These are phyloP conservation scores for Tulasnella sp. DNA, from an alignment of 768 basidiomycete genomes.

Conservation along the genomic window DNA sequence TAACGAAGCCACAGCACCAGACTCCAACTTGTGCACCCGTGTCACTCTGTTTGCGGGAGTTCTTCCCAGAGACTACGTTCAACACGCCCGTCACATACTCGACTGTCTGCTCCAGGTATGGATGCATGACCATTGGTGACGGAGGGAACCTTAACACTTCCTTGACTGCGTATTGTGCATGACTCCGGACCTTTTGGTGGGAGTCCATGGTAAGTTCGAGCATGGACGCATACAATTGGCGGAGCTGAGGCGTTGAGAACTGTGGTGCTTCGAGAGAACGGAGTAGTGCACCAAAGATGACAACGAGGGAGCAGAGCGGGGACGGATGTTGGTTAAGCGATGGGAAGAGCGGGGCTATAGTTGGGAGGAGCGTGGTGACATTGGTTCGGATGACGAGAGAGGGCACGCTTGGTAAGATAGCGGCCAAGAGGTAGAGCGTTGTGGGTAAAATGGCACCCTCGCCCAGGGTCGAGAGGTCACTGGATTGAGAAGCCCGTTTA, in stretches of 20 bases:
- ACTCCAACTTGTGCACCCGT: conserved; percentile 63
- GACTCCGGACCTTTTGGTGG: conserved; percentile 87
- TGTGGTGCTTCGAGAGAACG: conserved; percentile 60
- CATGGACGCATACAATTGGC: conserved; percentile 77
- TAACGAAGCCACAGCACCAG: conserved; percentile 51
- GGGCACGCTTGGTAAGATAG: conserved; percentile 68
- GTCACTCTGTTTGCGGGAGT: conserved; percentile 43
- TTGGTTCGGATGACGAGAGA: conserved; percentile 71
- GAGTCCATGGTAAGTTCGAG: conserved; percentile 76
- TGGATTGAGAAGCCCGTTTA: conserved; percentile 38
- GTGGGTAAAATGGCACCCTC: conserved; percentile 77
- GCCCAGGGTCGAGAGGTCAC: conserved; percentile 29
- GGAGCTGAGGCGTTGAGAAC: conserved; percentile 41
- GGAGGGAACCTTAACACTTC: conserved; percentile 70
- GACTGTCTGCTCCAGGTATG: conserved; percentile 71
- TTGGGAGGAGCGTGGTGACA: conserved; percentile 54
- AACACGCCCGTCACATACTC: conserved; percentile 68
- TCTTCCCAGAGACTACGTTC: conserved; percentile 50
- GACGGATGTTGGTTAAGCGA: conserved; percentile 40
- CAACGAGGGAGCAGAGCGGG: conserved; percentile 75
- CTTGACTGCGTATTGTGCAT: conserved; percentile 75
- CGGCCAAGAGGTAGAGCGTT: conserved; percentile 71
- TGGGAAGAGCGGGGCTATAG: conserved; percentile 73
- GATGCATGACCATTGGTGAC: conserved; percentile 66
- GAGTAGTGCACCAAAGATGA: conserved; percentile 61